Percentiles rank a stretch among this genome's conserved stretches.
Conservation (phyloP, 257 asterid genomes). For the Fraxinus anomala region DNA sequence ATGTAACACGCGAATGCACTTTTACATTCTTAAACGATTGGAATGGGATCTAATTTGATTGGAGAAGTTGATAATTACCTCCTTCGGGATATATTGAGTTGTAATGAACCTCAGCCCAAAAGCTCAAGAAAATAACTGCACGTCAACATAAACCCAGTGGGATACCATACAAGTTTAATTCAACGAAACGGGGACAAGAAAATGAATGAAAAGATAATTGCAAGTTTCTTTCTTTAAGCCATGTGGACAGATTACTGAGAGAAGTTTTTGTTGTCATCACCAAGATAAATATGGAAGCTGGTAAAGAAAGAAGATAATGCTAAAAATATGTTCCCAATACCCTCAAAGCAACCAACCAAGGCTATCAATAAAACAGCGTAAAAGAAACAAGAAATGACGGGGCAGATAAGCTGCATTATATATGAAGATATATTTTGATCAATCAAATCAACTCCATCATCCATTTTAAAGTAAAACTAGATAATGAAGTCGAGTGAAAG, state of each 20-base stretch:
- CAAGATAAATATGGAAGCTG: background rate
- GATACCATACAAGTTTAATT: background rate
- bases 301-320: background rate
- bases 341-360: background rate
- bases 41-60: background rate
- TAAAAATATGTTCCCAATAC: background rate
- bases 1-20: constrained; percentile 1
- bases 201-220: background rate
- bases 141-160: background rate
- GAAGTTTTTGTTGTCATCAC: background rate
- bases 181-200: background rate
- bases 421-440: background rate
- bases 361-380: background rate
- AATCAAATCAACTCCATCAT: background rate
- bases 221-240: background rate
- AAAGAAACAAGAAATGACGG: constrained; percentile 1
- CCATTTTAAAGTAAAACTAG: background rate
- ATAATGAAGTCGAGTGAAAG: constrained; percentile 5
- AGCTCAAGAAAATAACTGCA: constrained; percentile 93
- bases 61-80: constrained; percentile 47
- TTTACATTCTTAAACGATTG: background rate
- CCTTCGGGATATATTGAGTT: constrained; percentile 93
- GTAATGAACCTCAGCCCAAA: constrained; percentile 99
- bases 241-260: no score
- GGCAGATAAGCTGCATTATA: constrained; percentile 2